A percentile compares a stretch with the other conserved stretches of the same genome.
Conservation (phyloP, 768 basidiomycete species). For the Phanerochaete carnosa region DNA sequence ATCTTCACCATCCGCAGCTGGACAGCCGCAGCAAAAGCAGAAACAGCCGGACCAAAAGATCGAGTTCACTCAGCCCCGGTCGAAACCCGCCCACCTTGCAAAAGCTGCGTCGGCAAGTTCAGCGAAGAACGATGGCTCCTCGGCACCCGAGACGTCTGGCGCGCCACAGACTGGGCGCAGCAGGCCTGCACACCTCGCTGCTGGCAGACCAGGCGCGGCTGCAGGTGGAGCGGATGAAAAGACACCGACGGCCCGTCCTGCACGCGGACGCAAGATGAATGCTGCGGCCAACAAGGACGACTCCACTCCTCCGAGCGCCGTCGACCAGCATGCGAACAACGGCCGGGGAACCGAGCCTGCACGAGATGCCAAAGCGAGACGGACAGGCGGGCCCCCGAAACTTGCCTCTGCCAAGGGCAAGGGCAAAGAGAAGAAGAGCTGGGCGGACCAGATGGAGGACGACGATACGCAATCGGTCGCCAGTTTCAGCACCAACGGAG, state of each 20-base stretch:
- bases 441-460: slow-evolving; percentile 12
- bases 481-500: slow-evolving; percentile 1
- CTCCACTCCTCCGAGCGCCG: background rate
- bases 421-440: slow-evolving; percentile 11
- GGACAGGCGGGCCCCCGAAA: background rate
- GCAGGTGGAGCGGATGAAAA: background rate
- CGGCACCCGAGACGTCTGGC: background rate
- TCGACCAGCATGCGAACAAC: no score
- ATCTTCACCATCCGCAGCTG: background rate
- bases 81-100: background rate
- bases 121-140: background rate
- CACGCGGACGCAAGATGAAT: slow-evolving; percentile 1
- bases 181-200: background rate
- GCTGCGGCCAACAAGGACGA: background rate
- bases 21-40: background rate
- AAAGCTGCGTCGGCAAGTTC: background rate
- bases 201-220: background rate
- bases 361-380: background rate
- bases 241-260: background rate
- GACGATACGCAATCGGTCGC: background rate
- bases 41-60: no score
- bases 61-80: background rate
- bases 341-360: no score
- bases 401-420: background rate
- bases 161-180: background rate